Evolutionary conservation across 108 stramenopile genomes (phyloP), one percentile per base, ranked within the genome.

Genomic region (Chaetoceros tenuissimus): DNA sequence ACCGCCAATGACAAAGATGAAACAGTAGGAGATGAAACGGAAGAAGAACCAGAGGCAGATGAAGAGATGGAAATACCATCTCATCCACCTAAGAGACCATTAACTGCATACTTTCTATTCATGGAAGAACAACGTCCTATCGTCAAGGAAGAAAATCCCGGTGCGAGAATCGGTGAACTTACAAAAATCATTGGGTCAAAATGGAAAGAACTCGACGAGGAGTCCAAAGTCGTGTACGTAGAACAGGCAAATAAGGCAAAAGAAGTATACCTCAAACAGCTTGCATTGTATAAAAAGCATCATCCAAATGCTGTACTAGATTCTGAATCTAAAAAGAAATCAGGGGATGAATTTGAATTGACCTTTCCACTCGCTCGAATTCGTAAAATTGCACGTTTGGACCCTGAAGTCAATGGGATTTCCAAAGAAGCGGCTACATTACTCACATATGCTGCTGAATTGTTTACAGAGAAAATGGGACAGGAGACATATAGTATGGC

Each of bases 81-180:
- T 24, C 34, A 5, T 13, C 87, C 84, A 3, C 50, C 77, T 45
- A 91, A 91, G 49, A 65, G 72, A 53, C 81, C 83, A 22, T 57
- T 87, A 28, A 85, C 85, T 8, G 87, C 85, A 5, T 93, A 87
- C 61, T 89, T 93, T 58, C 84, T 93, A 34, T 93, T 89, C 73
- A 72, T 77, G 2, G 81, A 89, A 48, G 80, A 87, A 30, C 80
- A 74, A 46, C 62, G 92, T 43, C 67, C 79, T 2, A 53, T 72
- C 57, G 30, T 87, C n/a, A 79, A 84, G 64, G 64, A 73, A 34
- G 47, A 84, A 73, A 69, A 82, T 59, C 75, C 75, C 24, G 84
- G 84, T 1, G 77, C 80, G 55, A 78, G 74, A 13, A 79, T 89
- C 7, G 87, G 73, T 13, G 57, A 48, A 13, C 49, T 86, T 3